Evolutionary conservation across 2,329 filamentous ascomycete genomes (phyloP).

Genomic region (Diaporthe vexans): DNA sequence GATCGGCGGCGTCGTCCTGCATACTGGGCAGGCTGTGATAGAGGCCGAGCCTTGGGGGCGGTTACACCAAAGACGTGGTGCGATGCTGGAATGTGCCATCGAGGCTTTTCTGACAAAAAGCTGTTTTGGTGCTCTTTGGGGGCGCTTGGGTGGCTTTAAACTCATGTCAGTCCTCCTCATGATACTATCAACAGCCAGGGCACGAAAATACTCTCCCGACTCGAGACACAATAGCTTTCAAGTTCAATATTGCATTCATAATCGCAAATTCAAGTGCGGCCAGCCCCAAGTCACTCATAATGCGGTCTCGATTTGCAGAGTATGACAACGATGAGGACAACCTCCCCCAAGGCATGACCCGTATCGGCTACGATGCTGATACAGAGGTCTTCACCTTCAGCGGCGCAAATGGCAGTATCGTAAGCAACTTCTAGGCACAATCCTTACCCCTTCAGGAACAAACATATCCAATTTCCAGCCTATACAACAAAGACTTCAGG

Average conservation of each 20-base stretch:
- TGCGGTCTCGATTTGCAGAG: conserved; percentile 16
- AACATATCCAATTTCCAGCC: too few relatives aligned
- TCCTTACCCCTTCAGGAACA: too few relatives aligned
- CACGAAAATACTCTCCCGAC: neutral
- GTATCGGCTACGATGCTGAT: conserved; percentile 22
- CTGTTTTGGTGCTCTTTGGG: neutral
- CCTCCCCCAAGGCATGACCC: conserved; percentile 18
- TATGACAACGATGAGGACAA: conserved; percentile 5
- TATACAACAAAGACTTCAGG: too few relatives aligned
- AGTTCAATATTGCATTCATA: neutral
- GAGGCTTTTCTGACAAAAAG: neutral
- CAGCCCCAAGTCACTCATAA: neutral
- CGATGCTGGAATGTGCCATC: conserved; percentile 1
- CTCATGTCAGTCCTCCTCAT: neutral
- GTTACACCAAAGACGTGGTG: neutral
- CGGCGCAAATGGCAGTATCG: conserved; percentile 11
- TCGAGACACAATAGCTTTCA: neutral
- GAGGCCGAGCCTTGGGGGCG: conserved; percentile 8
- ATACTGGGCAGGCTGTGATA: conserved; percentile 10
- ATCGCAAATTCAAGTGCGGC: neutral
- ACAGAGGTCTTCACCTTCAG: conserved; percentile 18
- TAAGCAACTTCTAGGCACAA: too few relatives aligned
- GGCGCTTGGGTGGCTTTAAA: conserved; percentile 14
- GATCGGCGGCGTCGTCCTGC: neutral
- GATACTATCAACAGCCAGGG: neutral